These are phyloP conservation scores for Neonectria coccinea DNA, from an alignment of 2,329 filamentous ascomycete genomes.

Conservation along the genomic window DNA sequence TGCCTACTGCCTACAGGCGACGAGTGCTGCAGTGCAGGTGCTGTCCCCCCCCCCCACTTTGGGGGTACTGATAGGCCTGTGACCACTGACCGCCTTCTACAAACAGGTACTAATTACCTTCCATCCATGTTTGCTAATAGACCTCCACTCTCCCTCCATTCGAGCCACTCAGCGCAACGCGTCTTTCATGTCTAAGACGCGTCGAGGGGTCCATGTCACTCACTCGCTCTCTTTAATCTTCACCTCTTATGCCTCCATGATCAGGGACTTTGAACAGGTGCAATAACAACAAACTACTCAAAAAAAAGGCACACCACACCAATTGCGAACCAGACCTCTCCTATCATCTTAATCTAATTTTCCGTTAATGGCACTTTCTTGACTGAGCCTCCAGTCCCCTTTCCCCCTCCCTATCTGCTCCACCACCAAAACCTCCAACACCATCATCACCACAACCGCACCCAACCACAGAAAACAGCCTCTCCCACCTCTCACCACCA, in stretches of 20 bases:
- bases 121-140: too few relatives aligned
- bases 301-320: background rate
- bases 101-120: background rate
- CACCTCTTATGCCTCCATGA: conserved; percentile 3
- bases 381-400: background rate
- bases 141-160: too few relatives aligned
- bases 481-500: conserved; percentile 9
- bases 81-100: background rate
- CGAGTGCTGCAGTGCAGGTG: conserved; percentile 2
- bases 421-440: background rate
- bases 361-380: conserved; percentile 2
- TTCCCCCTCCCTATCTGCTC: background rate
- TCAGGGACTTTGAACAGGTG: background rate
- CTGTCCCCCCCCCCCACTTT: conserved; percentile 7
- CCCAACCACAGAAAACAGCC: conserved; percentile 1
- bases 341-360: background rate
- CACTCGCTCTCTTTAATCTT: conserved; percentile 6
- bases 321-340: background rate
- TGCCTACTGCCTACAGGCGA: background rate
- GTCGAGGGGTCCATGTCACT: conserved; percentile 20
- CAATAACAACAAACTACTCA: background rate
- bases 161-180: conserved; percentile 9
- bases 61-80: background rate
- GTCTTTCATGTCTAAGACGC: conserved; percentile 21
- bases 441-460: conserved; percentile 12